Percentiles rank a stretch among this genome's conserved stretches.
Conservation (phyloP, 1,284 basidiomycete genomes). For the Inonotus hispidus region DNA sequence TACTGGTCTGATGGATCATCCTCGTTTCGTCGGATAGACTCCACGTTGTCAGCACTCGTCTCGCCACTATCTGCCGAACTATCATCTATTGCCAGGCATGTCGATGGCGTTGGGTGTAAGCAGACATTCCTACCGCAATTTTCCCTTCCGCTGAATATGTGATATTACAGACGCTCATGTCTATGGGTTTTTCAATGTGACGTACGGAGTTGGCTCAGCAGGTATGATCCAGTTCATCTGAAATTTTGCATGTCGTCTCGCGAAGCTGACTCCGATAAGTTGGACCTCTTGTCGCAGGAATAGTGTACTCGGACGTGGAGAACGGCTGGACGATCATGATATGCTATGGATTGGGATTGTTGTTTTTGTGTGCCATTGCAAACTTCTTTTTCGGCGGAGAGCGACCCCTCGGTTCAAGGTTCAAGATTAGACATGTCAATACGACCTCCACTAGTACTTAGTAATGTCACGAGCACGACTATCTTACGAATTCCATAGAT, state of each 20-base stretch:
- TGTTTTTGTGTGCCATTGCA: background rate
- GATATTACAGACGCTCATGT: conserved; percentile 50
- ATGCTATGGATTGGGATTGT: background rate
- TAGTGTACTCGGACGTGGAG: conserved; percentile 31
- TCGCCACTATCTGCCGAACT: conserved; percentile 62
- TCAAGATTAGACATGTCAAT: background rate
- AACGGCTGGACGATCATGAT: conserved; percentile 9
- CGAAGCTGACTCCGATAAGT: conserved; percentile 34
- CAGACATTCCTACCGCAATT: conserved; percentile 5
- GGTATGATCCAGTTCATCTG: conserved; percentile 27
- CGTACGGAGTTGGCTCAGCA: conserved; percentile 57
- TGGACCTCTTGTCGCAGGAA: conserved; percentile 63
- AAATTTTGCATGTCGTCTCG: conserved; percentile 14
- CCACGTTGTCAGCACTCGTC: conserved; percentile 52
- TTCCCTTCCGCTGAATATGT: background rate
- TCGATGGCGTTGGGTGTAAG: conserved; percentile 65
- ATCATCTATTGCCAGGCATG: conserved; percentile 46
- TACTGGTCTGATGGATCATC: conserved; percentile 12
- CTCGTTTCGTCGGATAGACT: conserved; percentile 34
- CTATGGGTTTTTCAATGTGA: conserved; percentile 64
- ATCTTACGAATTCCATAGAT: background rate
- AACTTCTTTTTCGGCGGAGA: conserved; percentile 8
- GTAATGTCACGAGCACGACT: background rate
- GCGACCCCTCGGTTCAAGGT: conserved; percentile 5
- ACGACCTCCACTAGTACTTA: background rate